Percentiles rank a stretch among this genome's conserved stretches.
Evolutionary conservation across 805 yeast genomes (phyloP).

Genomic region (Metschnikowia noctiluminum): DNA sequence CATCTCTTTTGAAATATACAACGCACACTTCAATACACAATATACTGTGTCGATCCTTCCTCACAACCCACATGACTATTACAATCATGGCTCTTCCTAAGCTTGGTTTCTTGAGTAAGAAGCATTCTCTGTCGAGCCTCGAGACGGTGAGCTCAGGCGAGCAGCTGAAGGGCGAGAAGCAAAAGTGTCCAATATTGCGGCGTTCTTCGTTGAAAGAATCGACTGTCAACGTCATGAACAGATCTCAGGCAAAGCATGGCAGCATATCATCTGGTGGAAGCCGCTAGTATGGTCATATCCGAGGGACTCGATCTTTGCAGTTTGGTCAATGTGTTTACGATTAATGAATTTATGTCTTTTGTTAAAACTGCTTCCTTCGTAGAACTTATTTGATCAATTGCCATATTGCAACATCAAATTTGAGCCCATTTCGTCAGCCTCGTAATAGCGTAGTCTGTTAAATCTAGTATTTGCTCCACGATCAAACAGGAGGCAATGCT

Average conservation of each 20-base stretch:
- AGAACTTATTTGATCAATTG: not conserved
- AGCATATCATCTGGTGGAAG: conserved; percentile 4
- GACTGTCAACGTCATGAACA: conserved; percentile 3
- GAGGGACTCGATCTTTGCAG: not conserved
- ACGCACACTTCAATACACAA: not conserved
- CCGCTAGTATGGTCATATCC: not conserved
- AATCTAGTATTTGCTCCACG: no score
- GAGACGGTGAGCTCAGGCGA: conserved; percentile 1
- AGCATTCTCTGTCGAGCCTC: conserved; percentile 7
- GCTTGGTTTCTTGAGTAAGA: conserved; percentile 3
- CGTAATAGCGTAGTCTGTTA: no score
- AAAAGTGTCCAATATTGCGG: not conserved
- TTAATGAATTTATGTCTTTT: conserved; percentile 4
- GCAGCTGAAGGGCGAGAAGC: not conserved
- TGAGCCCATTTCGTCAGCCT: no score
- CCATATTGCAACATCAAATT: no score
- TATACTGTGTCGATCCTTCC: not conserved
- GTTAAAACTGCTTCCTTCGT: not conserved
- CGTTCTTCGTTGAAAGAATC: conserved; percentile 2
- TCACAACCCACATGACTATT: not conserved
- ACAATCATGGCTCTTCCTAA: not conserved
- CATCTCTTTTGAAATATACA: not conserved
- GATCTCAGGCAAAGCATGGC: conserved; percentile 7
- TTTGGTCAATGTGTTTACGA: conserved; percentile 3
- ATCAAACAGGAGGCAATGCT: conserved; percentile 71